Conservation (phyloP, 2,329 filamentous ascomycete genomes). For the Neopestalotiopsis sp. region DNA sequence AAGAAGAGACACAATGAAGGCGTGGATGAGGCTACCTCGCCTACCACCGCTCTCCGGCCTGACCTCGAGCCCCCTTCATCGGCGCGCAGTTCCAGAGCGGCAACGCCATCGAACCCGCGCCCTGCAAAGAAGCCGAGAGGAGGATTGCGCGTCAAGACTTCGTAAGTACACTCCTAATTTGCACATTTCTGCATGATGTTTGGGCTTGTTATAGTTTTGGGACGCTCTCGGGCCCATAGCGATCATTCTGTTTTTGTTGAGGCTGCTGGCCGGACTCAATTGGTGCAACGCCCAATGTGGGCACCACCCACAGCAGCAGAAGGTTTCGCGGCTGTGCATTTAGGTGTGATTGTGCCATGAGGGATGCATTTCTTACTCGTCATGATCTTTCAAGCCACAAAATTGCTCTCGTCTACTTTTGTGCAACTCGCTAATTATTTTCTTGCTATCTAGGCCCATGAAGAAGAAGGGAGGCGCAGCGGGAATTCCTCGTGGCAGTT, state of each 20-base stretch:
- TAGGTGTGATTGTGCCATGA: conserved; percentile 25
- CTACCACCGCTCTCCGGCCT: conserved; percentile 54
- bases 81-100: conserved; percentile 61
- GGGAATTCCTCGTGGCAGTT: conserved; percentile 69
- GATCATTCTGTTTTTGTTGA: conserved; percentile 23
- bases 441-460: conserved; percentile 60
- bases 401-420: conserved; percentile 23
- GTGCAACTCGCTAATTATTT: conserved; percentile 15
- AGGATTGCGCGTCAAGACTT: conserved; percentile 70
- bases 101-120: conserved; percentile 61
- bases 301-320: conserved; percentile 18
- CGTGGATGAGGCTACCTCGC: conserved; percentile 57
- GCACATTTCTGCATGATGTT: conserved; percentile 19
- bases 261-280: background rate
- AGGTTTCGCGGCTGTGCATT: background rate
- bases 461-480: conserved; percentile 77
- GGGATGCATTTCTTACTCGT: conserved; percentile 16
- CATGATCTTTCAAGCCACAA: conserved; percentile 26
- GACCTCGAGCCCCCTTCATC: conserved; percentile 49
- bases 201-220: conserved; percentile 27
- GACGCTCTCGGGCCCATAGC: conserved; percentile 28
- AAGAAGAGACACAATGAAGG: conserved; percentile 61
- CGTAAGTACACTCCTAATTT: conserved; percentile 56
- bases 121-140: conserved; percentile 64
- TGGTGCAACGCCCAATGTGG: background rate